These are phyloP conservation scores for Trametes punicea DNA, from an alignment of 768 basidiomycete species.

Conservation along the genomic window DNA sequence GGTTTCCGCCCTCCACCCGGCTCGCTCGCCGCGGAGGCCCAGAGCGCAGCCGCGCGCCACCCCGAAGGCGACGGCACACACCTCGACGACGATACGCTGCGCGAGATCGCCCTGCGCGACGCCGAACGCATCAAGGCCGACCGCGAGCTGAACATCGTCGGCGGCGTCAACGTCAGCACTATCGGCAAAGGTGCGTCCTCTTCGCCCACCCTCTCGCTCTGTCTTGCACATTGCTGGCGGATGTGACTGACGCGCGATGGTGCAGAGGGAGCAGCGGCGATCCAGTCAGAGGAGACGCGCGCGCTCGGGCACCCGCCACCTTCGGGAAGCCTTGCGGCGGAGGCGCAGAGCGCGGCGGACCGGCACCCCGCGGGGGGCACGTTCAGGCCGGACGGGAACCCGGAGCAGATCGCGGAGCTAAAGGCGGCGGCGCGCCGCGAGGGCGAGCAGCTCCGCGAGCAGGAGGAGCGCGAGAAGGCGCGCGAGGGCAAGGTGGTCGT, in stretches of 20 bases:
- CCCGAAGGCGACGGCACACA: constrained; percentile 20
- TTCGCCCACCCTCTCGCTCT: no score
- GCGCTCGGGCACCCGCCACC: constrained; percentile 24
- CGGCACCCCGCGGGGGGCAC: constrained; percentile 17
- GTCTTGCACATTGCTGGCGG: not conserved
- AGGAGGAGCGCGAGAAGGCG: not conserved
- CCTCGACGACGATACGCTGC: constrained; percentile 21
- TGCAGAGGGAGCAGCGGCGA: constrained; percentile 17
- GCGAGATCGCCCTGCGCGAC: constrained; percentile 24
- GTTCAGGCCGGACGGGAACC: constrained; percentile 10
- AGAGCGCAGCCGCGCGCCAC: constrained; percentile 27
- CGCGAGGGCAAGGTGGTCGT: not conserved
- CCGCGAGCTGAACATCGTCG: constrained; percentile 23
- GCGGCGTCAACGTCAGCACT: constrained; percentile 18
- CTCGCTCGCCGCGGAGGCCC: constrained; percentile 31
- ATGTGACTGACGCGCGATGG: not conserved
- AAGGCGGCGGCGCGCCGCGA: constrained; percentile 14
- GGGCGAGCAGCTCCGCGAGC: constrained; percentile 10
- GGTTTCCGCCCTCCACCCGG: constrained; percentile 32
- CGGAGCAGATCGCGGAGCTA: constrained; percentile 6
- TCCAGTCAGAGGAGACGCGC: constrained; percentile 16
- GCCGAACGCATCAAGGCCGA: constrained; percentile 30
- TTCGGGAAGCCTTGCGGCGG: constrained; percentile 21
- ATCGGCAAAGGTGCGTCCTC: constrained; percentile 14
- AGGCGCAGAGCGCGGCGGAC: constrained; percentile 22